Evolutionary conservation across 1,284 basidiomycete genomes (phyloP).

Genomic region (Ustilago esculenta): DNA sequence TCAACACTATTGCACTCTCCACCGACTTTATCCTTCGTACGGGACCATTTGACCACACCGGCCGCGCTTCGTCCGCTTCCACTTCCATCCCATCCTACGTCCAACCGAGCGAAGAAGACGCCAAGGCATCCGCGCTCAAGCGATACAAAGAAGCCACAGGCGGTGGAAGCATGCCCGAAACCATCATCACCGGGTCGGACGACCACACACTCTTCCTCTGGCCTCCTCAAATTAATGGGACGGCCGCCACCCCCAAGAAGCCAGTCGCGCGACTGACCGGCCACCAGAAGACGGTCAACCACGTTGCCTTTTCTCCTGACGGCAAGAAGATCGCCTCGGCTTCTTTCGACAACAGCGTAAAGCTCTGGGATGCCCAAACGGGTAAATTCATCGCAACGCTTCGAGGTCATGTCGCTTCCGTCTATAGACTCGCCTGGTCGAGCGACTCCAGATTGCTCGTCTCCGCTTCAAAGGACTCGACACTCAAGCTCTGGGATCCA

Average conservation of each 20-base stretch:
- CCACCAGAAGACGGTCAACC: conserved; percentile 93
- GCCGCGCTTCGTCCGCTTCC: conserved; percentile 18
- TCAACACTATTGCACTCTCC: conserved; percentile 92
- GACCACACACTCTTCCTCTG: conserved; percentile 77
- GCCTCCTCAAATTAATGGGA: conserved; percentile 57
- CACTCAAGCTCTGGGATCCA: conserved; percentile 71
- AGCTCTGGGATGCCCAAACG: conserved; percentile 82
- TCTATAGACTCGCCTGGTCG: conserved; percentile 94
- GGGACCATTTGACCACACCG: conserved; percentile 89
- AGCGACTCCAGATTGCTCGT: conserved; percentile 90
- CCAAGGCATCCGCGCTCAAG: conserved; percentile 66
- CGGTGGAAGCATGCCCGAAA: conserved; percentile 75
- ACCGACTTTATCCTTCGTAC: conserved; percentile 95
- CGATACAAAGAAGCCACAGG: conserved; percentile 79
- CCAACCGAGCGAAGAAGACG: conserved; percentile 26
- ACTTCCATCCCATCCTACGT: conserved; percentile 21
- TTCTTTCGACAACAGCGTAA: conserved; percentile 89
- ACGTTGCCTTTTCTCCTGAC: conserved; percentile 95
- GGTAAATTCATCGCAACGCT: conserved; percentile 81
- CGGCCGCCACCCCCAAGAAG: conserved; percentile 73
- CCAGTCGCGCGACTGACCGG: conserved; percentile 88
- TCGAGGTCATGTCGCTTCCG: conserved; percentile 90
- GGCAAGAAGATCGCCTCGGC: conserved; percentile 89
- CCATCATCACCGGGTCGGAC: conserved; percentile 87
- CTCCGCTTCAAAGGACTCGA: conserved; percentile 93